Conservation (phyloP, 495 filamentous ascomycete genomes). For the Symbiotaphrina buchneri region DNA sequence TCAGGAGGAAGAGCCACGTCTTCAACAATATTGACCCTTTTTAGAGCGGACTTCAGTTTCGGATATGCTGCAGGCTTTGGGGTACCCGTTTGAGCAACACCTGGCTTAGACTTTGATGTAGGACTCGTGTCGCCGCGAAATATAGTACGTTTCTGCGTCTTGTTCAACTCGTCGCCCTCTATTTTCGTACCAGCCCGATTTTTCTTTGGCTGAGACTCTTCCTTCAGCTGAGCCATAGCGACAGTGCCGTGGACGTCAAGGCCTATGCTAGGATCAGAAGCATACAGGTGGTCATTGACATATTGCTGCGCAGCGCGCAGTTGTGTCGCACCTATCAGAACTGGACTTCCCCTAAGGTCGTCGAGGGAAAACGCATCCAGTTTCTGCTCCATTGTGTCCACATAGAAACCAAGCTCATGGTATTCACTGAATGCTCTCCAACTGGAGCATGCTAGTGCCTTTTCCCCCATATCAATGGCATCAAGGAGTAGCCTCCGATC, state of each 20-base stretch:
- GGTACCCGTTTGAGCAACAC: constrained; percentile 1
- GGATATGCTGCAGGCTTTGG: constrained; percentile 2
- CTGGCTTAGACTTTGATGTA: background rate
- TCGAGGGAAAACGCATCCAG: constrained; percentile 43
- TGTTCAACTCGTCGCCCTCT: constrained; percentile 6
- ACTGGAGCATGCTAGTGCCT: constrained; percentile 28
- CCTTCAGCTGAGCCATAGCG: constrained; percentile 1
- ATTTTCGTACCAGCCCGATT: constrained; percentile 2
- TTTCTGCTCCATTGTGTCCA: constrained; percentile 28
- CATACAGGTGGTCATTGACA: constrained; percentile 27
- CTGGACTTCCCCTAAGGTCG: constrained; percentile 8
- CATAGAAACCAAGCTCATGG: constrained; percentile 58
- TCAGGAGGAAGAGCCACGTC: constrained; percentile 16
- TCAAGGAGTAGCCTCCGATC: constrained; percentile 37
- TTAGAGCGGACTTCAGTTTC: constrained; percentile 5
- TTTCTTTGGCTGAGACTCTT: constrained; percentile 1
- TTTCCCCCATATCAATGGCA: constrained; percentile 37
- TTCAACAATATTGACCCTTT: constrained; percentile 5
- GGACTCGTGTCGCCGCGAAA: background rate
- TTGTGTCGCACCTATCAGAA: constrained; percentile 7
- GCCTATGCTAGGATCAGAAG: constrained; percentile 23
- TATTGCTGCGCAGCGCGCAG: constrained; percentile 25
- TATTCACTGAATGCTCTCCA: constrained; percentile 43
- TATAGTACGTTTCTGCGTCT: no score
- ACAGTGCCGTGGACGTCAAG: constrained; percentile 25